phyloP scores from a whole-genome alignment of 495 filamentous ascomycete species.

The Baudoinia panamericana region DNA sequence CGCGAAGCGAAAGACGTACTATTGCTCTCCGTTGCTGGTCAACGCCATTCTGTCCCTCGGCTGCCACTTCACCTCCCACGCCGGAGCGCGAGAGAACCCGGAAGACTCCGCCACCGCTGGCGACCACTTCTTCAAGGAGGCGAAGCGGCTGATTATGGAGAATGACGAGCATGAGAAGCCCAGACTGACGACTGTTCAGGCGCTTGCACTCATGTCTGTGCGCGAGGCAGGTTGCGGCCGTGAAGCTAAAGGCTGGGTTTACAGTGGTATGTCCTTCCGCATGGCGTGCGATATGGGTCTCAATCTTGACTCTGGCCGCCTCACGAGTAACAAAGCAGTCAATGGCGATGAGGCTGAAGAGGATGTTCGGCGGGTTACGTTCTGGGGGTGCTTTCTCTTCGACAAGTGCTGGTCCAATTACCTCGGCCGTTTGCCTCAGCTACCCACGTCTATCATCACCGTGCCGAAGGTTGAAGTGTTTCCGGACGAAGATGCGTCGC shows the following conservation, averaged over 20 bases:
- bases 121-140: slow-evolving; percentile 93
- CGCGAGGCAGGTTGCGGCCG: slow-evolving; percentile 90
- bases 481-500: slow-evolving; percentile 69
- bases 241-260: slow-evolving; percentile 94
- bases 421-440: slow-evolving; percentile 79
- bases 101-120: slow-evolving; percentile 75
- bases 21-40: slow-evolving; percentile 81
- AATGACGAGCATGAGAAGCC: slow-evolving; percentile 91
- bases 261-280: slow-evolving; percentile 96
- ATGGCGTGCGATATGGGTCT: slow-evolving; percentile 93
- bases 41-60: slow-evolving; percentile 94
- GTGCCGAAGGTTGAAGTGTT: slow-evolving; percentile 86
- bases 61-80: slow-evolving; percentile 81
- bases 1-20: slow-evolving; percentile 39
- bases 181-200: slow-evolving; percentile 85
- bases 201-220: slow-evolving; percentile 89
- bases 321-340: slow-evolving; percentile 38
- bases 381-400: slow-evolving; percentile 97
- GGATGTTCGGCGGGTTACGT: slow-evolving; percentile 80
- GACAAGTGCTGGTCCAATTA: slow-evolving; percentile 99
- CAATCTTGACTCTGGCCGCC: slow-evolving; percentile 65
- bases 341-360: slow-evolving; percentile 68
- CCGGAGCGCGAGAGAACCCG: slow-evolving; percentile 53
- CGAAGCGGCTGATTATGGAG: slow-evolving; percentile 76
- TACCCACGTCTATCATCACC: slow-evolving; percentile 61